phyloP scores from a whole-genome alignment of 2,329 filamentous ascomycete genomes.

The Paradendryphiella salina region DNA sequence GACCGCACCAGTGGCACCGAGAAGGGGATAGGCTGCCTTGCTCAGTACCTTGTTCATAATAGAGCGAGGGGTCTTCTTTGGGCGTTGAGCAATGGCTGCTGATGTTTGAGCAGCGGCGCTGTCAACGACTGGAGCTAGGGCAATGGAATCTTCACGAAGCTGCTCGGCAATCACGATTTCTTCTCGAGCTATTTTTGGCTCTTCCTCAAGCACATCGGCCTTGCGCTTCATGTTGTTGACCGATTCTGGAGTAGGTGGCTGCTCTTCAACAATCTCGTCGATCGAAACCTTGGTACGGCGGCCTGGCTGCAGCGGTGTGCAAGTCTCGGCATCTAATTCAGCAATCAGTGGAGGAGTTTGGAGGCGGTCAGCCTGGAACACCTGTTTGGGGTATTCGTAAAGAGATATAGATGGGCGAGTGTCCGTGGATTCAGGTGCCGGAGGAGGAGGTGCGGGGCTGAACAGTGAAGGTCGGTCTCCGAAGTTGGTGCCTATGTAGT shows the following conservation, averaged over 20 bases:
- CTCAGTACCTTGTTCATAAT: constrained; percentile 17
- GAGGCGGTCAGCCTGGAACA: constrained; percentile 13
- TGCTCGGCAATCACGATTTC: neutral
- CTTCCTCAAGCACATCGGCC: constrained; percentile 31
- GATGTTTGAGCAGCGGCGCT: constrained; percentile 10
- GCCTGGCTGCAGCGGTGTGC: constrained; percentile 19
- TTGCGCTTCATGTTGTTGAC: constrained; percentile 39
- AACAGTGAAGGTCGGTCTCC: constrained; percentile 15
- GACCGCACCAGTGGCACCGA: constrained; percentile 23
- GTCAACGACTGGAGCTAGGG: neutral
- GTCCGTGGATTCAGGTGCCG: constrained; percentile 7
- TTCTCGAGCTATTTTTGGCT: neutral
- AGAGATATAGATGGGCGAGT: neutral
- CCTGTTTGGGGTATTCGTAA: neutral
- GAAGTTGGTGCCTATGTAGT: constrained; percentile 15
- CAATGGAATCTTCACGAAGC: neutral
- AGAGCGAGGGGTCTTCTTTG: constrained; percentile 26
- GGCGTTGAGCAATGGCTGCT: constrained; percentile 21
- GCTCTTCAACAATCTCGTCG: constrained; percentile 39
- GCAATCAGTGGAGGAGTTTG: constrained; percentile 27
- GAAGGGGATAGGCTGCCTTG: constrained; percentile 21
- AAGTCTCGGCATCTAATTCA: constrained; percentile 8
- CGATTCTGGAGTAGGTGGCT: constrained; percentile 38
- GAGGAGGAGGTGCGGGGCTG: constrained; percentile 13
- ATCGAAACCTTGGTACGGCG: constrained; percentile 39